These are phyloP conservation scores for Entoloma clypeatum DNA, from an alignment of 1,284 basidiomycete genomes.

Conservation along the genomic window DNA sequence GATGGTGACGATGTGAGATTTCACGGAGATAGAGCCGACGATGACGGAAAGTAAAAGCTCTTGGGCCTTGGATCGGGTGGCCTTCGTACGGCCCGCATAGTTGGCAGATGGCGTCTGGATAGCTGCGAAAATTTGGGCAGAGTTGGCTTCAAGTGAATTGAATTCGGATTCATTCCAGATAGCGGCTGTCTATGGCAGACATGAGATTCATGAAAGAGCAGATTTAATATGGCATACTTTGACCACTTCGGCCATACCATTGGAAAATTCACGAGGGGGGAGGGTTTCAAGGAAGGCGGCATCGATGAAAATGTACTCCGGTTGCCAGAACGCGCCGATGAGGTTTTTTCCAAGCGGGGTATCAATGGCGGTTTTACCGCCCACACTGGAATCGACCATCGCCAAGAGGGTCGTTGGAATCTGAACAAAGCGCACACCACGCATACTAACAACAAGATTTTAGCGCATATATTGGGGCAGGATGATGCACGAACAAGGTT, in stretches of 20 bases:
- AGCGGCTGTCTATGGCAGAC: slow-evolving; percentile 73
- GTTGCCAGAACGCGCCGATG: slow-evolving; percentile 98
- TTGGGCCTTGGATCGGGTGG: slow-evolving; percentile 73
- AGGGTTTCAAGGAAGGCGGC: slow-evolving; percentile 94
- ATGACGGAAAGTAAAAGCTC: slow-evolving; percentile 81
- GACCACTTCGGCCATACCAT: slow-evolving; percentile 98
- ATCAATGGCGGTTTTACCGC: slow-evolving; percentile 98
- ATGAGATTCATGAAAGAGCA: slow-evolving; percentile 4
- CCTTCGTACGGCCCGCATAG: slow-evolving; percentile 58
- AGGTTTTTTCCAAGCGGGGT: slow-evolving; percentile 94
- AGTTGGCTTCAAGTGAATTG: slow-evolving; percentile 77
- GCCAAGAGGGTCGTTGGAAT: slow-evolving; percentile 95
- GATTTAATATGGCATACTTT: slow-evolving; percentile 66
- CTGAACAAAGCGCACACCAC: slow-evolving; percentile 84
- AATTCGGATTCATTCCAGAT: slow-evolving; percentile 94
- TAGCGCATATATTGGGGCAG: slow-evolving; percentile 3
- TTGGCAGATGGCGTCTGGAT: slow-evolving; percentile 70
- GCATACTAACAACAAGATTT: slow-evolving; percentile 32
- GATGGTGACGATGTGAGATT: slow-evolving; percentile 92
- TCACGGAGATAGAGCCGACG: slow-evolving; percentile 84
- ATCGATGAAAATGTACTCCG: slow-evolving; percentile 96
- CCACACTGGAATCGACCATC: slow-evolving; percentile 98
- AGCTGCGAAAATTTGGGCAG: slow-evolving; percentile 80
- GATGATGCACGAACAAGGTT: slow-evolving; percentile 77
- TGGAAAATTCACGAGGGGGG: slow-evolving; percentile 90